A percentile compares a stretch with the other conserved stretches of the same genome.
These are phyloP conservation scores for Pythium periplocum DNA, from an alignment of 352 stramenopile species.

Conservation along the genomic window DNA sequence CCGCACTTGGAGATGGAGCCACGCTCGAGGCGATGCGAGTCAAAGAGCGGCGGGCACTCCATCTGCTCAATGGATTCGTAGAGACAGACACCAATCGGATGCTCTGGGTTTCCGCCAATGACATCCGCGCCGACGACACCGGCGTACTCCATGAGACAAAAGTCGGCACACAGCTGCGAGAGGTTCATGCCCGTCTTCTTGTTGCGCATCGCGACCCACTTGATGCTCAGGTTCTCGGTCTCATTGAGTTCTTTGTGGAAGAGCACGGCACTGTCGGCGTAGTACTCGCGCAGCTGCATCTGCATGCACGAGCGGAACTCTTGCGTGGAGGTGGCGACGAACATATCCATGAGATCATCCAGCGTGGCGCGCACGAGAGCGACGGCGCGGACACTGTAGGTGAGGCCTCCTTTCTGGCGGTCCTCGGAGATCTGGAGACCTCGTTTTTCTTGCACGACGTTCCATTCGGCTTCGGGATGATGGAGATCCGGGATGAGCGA, in stretches of 20 bases:
- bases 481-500: slow-evolving; percentile 62
- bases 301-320: slow-evolving; percentile 74
- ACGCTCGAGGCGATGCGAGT: slow-evolving; percentile 70
- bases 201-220: slow-evolving; percentile 65
- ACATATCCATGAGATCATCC: slow-evolving; percentile 80
- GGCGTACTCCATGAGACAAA: slow-evolving; percentile 76
- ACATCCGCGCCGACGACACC: slow-evolving; percentile 52
- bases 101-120: slow-evolving; percentile 37
- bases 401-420: slow-evolving; percentile 76
- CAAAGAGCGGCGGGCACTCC: slow-evolving; percentile 62
- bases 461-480: slow-evolving; percentile 74
- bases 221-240: slow-evolving; percentile 71
- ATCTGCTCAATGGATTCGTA: slow-evolving; percentile 80
- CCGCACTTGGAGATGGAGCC: slow-evolving; percentile 75
- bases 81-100: slow-evolving; percentile 58
- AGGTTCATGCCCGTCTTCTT: slow-evolving; percentile 56
- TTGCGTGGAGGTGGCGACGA: slow-evolving; percentile 41
- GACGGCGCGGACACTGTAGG: slow-evolving; percentile 68
- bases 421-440: slow-evolving; percentile 68
- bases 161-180: slow-evolving; percentile 46
- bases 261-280: slow-evolving; percentile 63
- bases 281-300: slow-evolving; percentile 67
- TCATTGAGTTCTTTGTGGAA: slow-evolving; percentile 75
- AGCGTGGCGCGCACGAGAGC: slow-evolving; percentile 49
- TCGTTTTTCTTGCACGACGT: slow-evolving; percentile 65